A percentile compares a stretch with the other conserved stretches of the same genome.
These are phyloP conservation scores for Blastocystis sp. DNA, from an alignment of 352 stramenopile genomes.

Conservation along the genomic window DNA sequence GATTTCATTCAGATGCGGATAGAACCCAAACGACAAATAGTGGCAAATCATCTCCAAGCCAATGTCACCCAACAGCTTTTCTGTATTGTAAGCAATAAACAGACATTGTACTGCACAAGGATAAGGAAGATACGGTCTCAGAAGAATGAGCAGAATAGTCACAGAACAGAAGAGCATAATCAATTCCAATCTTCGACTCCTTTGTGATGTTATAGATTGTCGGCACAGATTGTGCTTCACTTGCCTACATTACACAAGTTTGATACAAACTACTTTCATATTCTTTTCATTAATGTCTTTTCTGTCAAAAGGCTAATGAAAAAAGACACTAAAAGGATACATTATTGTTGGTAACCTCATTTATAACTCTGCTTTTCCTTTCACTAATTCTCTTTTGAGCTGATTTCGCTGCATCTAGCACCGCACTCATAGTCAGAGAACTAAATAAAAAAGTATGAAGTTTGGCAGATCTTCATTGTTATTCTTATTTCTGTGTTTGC, in stretches of 20 bases:
- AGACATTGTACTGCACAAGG: background rate
- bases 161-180: background rate
- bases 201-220: background rate
- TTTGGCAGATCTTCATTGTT: background rate
- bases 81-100: background rate
- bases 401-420: background rate
- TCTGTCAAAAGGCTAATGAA: background rate
- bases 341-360: background rate
- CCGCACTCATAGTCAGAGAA: background rate
- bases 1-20: background rate
- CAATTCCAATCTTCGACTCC: background rate
- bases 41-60: background rate
- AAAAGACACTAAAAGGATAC: background rate
- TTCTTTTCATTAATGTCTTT: background rate
- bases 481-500: background rate
- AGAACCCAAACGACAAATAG: constrained; percentile 14
- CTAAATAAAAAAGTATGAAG: background rate
- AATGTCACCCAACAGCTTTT: background rate
- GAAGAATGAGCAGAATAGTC: background rate
- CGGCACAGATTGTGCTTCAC: background rate
- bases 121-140: constrained; percentile 11
- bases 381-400: background rate
- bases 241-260: background rate
- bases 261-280: background rate
- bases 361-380: background rate